Conservation (phyloP, 306 rosid genomes). For the Acmispon strigosus region DNA sequence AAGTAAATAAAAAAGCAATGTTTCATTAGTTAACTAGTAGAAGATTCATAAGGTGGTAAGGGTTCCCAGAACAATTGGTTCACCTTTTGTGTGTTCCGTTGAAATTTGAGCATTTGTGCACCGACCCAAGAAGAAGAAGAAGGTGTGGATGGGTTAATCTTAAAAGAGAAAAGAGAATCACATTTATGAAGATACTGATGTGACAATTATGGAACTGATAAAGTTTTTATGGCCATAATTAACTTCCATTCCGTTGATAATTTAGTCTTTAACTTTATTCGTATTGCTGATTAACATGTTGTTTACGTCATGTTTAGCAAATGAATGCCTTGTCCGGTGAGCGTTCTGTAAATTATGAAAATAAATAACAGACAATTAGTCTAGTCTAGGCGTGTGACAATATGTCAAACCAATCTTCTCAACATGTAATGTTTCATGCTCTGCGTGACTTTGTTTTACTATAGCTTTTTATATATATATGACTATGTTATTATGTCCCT, state of each 20-base stretch:
- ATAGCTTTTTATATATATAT: background rate
- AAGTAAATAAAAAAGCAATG: conserved; percentile 7
- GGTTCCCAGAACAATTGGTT: background rate
- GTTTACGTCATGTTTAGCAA: conserved; percentile 44
- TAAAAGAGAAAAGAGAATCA: conserved; percentile 17
- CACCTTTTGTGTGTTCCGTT: conserved; percentile 16
- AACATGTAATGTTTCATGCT: background rate
- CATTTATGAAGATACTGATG: conserved; percentile 31
- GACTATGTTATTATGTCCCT: background rate
- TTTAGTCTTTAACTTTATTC: conserved; percentile 16
- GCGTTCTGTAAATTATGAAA: background rate
- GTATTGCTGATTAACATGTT: conserved; percentile 19
- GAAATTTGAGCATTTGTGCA: conserved; percentile 23
- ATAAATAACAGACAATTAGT: background rate
- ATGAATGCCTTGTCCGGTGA: conserved; percentile 6
- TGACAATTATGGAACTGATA: conserved; percentile 29
- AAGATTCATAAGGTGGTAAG: background rate
- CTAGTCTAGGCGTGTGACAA: background rate
- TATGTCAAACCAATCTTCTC: background rate
- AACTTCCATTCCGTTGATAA: conserved; percentile 14
- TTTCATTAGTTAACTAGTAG: background rate
- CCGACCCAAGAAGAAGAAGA: conserved; percentile 31
- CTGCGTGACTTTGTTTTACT: background rate
- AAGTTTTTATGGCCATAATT: conserved; percentile 3
- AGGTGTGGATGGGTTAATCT: conserved; percentile 28